Evolutionary conservation across 768 basidiomycete genomes (phyloP), one percentile per base, ranked within the genome.

Genomic region (Tricholoma sp.): DNA sequence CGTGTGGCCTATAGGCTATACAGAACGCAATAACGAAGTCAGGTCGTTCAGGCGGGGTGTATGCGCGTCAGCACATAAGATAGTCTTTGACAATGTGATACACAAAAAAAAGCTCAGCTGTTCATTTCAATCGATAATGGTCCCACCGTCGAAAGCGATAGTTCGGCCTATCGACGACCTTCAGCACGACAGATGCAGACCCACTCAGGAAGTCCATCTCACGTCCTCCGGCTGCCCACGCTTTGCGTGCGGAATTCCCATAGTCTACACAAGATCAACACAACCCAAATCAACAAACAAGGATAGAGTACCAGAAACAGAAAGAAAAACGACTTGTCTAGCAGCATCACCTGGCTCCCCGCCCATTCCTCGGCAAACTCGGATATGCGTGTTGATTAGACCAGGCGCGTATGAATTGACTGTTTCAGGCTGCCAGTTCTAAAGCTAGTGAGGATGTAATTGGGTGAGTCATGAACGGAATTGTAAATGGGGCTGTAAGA

Each of bases 401-500:
- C 74, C 72, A 0, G 76, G 77, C 1, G 73, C 71, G 53, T 78
- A 76, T 1, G 72, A 64, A 50, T 77, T 76, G 4, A 74, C 76
- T 0, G 73, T 62, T 58, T 18, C 34, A 18, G 10, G 32, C 50
- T 20, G 50, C 31, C n/a, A 73, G 63, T 57, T 77, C 75, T 9
- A 53, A 53, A 12, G 67, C 67, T 65, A 62, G 17, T 17, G 66
- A 60, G 61, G 33, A 12, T 34, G n/a, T 12, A 12, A 17, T 50
- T 18, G 53, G 28, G 32, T 32, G 37, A 6, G n/a, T n/a, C n/a
- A n/a, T n/a, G n/a, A n/a, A n/a, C n/a, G n/a, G n/a, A n/a, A n/a
- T n/a, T n/a, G n/a, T n/a, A n/a, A n/a, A n/a, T n/a, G 15, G 28
- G 49, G 51, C 11, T n/a, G 24, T 15, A 50, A 29, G 28, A 31